These are phyloP conservation scores for Raffaelea ambrosiae DNA, from an alignment of 2,329 filamentous ascomycete species.

Conservation along the genomic window DNA sequence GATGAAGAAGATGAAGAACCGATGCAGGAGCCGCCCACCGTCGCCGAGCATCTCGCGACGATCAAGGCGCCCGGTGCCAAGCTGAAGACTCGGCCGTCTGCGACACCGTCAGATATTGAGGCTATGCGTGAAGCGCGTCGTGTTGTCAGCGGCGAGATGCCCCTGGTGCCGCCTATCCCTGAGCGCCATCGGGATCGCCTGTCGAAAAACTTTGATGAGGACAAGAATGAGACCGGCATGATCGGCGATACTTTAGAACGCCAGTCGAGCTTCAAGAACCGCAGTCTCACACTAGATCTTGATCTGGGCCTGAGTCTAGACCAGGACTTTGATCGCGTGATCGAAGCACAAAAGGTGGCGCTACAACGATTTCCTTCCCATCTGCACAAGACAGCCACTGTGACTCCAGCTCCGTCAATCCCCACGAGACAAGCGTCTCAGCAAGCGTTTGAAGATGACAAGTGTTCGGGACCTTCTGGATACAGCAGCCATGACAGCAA, in stretches of 20 bases:
- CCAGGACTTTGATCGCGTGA: conserved; percentile 88
- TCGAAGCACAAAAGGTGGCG: conserved; percentile 93
- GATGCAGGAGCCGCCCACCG: conserved; percentile 44
- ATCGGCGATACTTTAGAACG: conserved; percentile 40
- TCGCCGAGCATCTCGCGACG: conserved; percentile 78
- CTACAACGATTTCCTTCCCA: conserved; percentile 27
- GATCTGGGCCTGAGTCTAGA: conserved; percentile 82
- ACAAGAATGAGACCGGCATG: conserved; percentile 24
- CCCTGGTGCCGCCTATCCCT: conserved; percentile 51
- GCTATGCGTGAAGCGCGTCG: conserved; percentile 82
- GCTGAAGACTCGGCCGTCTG: conserved; percentile 80
- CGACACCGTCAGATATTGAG: conserved; percentile 74
- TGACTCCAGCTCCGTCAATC: conserved; percentile 9
- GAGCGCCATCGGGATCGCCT: conserved; percentile 49
- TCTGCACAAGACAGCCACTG: conserved; percentile 1
- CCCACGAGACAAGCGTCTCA: conserved; percentile 37
- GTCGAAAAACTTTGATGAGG: conserved; percentile 35
- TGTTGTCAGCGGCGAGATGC: conserved; percentile 65
- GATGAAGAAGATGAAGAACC: background rate
- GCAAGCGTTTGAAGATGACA: conserved; percentile 6
- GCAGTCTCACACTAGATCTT: conserved; percentile 73
- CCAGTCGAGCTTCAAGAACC: conserved; percentile 67
- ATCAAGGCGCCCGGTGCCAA: conserved; percentile 82
- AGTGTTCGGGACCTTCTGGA: background rate
- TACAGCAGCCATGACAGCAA: background rate